Conservation (phyloP, 148 eudicot genomes). For the Vaccinium vitisidaea region DNA sequence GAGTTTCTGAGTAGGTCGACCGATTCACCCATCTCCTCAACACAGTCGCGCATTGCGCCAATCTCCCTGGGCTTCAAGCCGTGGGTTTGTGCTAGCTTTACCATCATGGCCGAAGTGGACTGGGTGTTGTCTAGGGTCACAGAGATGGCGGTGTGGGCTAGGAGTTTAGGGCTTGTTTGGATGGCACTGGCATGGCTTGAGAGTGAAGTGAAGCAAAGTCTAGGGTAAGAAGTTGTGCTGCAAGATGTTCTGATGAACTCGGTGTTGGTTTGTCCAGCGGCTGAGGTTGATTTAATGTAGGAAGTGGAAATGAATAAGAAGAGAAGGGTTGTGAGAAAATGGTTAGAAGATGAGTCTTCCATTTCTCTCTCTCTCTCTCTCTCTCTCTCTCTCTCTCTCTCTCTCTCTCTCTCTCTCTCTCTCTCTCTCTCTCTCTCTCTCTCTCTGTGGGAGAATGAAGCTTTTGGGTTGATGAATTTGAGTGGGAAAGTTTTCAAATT, state of each 20-base stretch:
- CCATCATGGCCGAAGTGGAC: conserved; percentile 14
- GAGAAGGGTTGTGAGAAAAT: background rate
- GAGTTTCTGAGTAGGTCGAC: conserved; percentile 25
- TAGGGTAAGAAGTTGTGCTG: conserved; percentile 22
- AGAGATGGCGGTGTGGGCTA: conserved; percentile 28
- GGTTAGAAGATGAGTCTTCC: conserved; percentile 13
- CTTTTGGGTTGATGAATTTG: background rate
- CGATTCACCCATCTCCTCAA: conserved; percentile 21
- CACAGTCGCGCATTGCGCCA: conserved; percentile 22
- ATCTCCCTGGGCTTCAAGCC: conserved; percentile 19
- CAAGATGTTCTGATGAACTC: conserved; percentile 31
- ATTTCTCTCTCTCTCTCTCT: background rate
- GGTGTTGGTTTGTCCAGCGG: conserved; percentile 5
- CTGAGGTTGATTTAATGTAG: conserved; percentile 3
- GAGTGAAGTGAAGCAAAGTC: conserved; percentile 24
- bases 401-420: too few species aligned
- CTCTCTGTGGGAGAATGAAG: background rate
- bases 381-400: too few species aligned
- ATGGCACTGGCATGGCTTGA: conserved; percentile 24
- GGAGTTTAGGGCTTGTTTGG: conserved; percentile 21
- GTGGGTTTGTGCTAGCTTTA: conserved; percentile 7
- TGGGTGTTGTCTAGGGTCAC: conserved; percentile 25
- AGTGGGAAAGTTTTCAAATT: conserved; percentile 10
- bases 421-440: too few species aligned
- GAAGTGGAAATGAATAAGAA: background rate